These are phyloP conservation scores for Petunia secreta DNA, from an alignment of 257 asterid genomes.

Conservation along the genomic window DNA sequence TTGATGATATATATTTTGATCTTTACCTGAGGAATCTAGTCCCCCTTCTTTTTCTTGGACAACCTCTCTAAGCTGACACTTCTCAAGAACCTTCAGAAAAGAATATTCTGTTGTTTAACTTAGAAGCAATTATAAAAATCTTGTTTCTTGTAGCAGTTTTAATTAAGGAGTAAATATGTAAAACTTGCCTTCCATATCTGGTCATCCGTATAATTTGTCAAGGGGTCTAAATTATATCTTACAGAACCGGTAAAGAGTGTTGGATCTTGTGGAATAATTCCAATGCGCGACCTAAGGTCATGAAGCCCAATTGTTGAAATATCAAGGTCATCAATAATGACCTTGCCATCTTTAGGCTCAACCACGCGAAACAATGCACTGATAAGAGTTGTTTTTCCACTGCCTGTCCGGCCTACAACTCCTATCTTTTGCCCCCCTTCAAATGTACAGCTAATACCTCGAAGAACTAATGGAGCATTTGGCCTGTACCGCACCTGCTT, in stretches of 20 bases:
- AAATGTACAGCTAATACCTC: slow-evolving; percentile 18
- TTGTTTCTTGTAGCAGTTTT: no score
- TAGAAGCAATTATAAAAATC: neutral
- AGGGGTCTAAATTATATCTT: slow-evolving; percentile 22
- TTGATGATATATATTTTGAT: neutral
- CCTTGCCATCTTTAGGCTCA: slow-evolving; percentile 24
- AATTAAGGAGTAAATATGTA: neutral
- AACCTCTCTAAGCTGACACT: slow-evolving; percentile 31
- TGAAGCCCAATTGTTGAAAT: slow-evolving; percentile 19
- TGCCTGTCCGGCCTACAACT: slow-evolving; percentile 33
- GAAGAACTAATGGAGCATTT: slow-evolving; percentile 25
- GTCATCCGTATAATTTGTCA: slow-evolving; percentile 21
- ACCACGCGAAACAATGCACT: slow-evolving; percentile 25
- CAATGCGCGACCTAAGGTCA: slow-evolving; percentile 20
- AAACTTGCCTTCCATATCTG: slow-evolving; percentile 29
- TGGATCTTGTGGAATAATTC: slow-evolving; percentile 28
- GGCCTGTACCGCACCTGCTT: slow-evolving; percentile 20
- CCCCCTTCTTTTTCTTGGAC: slow-evolving; percentile 22
- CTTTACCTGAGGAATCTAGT: slow-evolving; percentile 27
- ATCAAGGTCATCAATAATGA: slow-evolving; percentile 22
- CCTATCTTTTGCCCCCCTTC: slow-evolving; percentile 29
- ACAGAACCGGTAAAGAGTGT: slow-evolving; percentile 20
- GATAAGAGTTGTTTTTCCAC: slow-evolving; percentile 31
- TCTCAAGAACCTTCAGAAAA: slow-evolving; percentile 23
- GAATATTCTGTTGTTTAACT: neutral